Conservation (phyloP, 139 green algal genomes). For the Pycnococcus provasolii region DNA sequence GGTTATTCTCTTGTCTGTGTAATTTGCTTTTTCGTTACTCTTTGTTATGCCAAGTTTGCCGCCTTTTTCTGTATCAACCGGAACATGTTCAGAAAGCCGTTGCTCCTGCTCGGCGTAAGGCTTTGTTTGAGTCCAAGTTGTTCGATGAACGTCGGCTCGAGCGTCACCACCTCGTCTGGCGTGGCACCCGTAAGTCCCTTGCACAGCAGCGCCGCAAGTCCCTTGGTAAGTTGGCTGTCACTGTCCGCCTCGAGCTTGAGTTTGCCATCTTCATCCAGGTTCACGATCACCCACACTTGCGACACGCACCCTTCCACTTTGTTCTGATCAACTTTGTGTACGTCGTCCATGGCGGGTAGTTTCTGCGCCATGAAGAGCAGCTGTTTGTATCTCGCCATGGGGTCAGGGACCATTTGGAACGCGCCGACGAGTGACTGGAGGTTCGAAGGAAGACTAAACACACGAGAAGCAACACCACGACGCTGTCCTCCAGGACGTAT, state of each 20-base stretch:
- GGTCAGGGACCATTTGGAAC: conserved; percentile 25
- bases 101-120: conserved; percentile 83
- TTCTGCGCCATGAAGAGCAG: conserved; percentile 84
- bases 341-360: conserved; percentile 32
- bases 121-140: conserved; percentile 76
- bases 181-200: conserved; percentile 68
- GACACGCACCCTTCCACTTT: conserved; percentile 81
- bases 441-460: background rate
- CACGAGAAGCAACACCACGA: no score
- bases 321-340: conserved; percentile 43
- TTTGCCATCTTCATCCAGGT: conserved; percentile 46
- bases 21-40: no score
- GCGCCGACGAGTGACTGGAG: conserved; percentile 30
- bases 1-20: no score
- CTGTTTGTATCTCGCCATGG: conserved; percentile 72
- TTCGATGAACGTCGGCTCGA: conserved; percentile 58
- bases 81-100: conserved; percentile 96
- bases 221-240: conserved; percentile 84
- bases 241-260: conserved; percentile 76
- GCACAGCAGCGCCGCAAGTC: conserved; percentile 79
- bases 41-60: no score
- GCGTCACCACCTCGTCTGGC: conserved; percentile 40
- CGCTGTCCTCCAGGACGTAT: no score
- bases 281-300: conserved; percentile 72
- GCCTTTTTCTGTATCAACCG: no score